Evolutionary conservation across 257 asterid genomes (phyloP).

Genomic region (Solanum sejunctum): DNA sequence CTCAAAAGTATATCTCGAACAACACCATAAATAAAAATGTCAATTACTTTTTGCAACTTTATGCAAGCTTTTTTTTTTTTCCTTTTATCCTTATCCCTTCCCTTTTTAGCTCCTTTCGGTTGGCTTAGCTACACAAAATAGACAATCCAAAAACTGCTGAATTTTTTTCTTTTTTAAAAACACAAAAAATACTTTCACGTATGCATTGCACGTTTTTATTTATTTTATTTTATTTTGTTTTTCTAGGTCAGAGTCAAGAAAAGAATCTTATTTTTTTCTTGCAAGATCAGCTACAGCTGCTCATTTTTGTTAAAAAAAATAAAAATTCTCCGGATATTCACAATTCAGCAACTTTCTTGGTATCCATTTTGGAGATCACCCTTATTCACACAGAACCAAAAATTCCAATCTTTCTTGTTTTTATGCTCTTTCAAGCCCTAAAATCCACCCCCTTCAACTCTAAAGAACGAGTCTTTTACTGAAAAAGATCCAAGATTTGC

Average conservation of each 20-base stretch:
- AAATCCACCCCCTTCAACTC: conserved; percentile 23
- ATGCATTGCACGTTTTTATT: background rate
- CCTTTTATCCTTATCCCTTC: background rate
- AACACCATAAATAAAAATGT: too few species aligned
- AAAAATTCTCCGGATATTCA: conserved; percentile 25
- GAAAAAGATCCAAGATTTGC: conserved; percentile 15
- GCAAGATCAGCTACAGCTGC: background rate
- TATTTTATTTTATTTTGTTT: background rate
- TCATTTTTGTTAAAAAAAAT: background rate
- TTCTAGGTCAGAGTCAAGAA: background rate
- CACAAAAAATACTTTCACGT: background rate
- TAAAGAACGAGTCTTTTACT: conserved; percentile 14
- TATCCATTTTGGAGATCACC: conserved; percentile 9
- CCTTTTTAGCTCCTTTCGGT: background rate
- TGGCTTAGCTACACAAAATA: background rate
- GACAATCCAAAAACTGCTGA: background rate
- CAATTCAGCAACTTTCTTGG: conserved; percentile 24
- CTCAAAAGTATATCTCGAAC: too few species aligned
- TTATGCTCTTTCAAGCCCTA: conserved; percentile 18
- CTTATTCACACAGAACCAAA: background rate
- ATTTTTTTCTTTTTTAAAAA: background rate
- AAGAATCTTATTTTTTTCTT: background rate
- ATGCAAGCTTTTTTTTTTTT: background rate
- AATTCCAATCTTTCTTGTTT: background rate
- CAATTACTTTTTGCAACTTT: background rate